A percentile compares a stretch with the other conserved stretches of the same genome.
These are phyloP conservation scores for Lagenidium sp. DNA, from an alignment of 352 stramenopile genomes.

Conservation along the genomic window DNA sequence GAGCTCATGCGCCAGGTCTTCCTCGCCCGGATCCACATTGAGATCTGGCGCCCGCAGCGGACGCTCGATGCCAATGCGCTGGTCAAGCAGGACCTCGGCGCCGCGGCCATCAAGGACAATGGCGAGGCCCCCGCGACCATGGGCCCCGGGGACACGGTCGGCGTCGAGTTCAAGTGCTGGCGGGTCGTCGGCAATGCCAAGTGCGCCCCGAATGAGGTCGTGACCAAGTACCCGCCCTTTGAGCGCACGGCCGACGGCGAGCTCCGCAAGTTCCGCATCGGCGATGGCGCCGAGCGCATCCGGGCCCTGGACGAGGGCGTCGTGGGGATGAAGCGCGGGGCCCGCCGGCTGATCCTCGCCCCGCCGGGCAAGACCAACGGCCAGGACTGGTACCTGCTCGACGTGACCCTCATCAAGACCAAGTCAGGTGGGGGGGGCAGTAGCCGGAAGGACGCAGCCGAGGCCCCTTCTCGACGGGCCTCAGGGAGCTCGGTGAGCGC, in stretches of 20 bases:
- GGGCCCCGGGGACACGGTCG: slow-evolving; percentile 48
- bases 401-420: slow-evolving; percentile 67
- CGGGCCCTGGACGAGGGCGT: slow-evolving; percentile 86
- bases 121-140: slow-evolving; percentile 15
- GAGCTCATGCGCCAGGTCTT: slow-evolving; percentile 69
- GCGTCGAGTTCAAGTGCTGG: slow-evolving; percentile 62
- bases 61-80: slow-evolving; percentile 14
- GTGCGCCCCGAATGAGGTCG: slow-evolving; percentile 40
- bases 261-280: slow-evolving; percentile 65
- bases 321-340: slow-evolving; percentile 84
- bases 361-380: slow-evolving; percentile 70
- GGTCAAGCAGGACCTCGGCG: slow-evolving; percentile 15
- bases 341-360: slow-evolving; percentile 84
- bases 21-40: slow-evolving; percentile 67
- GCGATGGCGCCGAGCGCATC: slow-evolving; percentile 72
- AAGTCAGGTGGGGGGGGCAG: slow-evolving; percentile 44
- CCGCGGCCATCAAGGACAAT: slow-evolving; percentile 38
- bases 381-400: slow-evolving; percentile 77
- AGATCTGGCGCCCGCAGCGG: slow-evolving; percentile 45
- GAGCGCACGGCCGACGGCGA: slow-evolving; percentile 39
- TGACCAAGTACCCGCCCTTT: slow-evolving; percentile 76
- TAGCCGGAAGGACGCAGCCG: slow-evolving; percentile 13
- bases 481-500: neutral
- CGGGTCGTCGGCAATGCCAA: slow-evolving; percentile 63
- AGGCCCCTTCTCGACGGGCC: too few species aligned